A percentile compares a stretch with the other conserved stretches of the same genome.
Evolutionary conservation across 2,329 filamentous ascomycete genomes (phyloP).

Genomic region (Ascomycota sp.): DNA sequence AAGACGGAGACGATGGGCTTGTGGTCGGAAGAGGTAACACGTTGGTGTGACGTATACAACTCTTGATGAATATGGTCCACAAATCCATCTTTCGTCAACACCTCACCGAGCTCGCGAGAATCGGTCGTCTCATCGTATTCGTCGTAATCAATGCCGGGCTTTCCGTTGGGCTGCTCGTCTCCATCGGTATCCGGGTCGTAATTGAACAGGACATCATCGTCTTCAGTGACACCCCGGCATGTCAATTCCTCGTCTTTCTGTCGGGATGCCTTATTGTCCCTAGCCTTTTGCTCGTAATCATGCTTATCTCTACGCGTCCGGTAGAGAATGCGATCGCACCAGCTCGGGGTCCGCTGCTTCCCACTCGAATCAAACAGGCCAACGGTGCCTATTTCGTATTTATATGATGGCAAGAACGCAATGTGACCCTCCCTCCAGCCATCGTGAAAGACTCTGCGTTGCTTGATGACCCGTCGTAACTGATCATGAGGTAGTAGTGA

Average conservation of each 20-base stretch:
- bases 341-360: conserved; percentile 77
- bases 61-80: conserved; percentile 31
- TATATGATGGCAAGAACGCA: conserved; percentile 81
- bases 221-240: conserved; percentile 50
- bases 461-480: conserved; percentile 47
- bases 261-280: conserved; percentile 42
- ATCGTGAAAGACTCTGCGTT: conserved; percentile 65
- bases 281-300: conserved; percentile 37
- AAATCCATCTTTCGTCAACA: conserved; percentile 34
- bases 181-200: conserved; percentile 66
- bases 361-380: conserved; percentile 87
- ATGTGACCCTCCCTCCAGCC: conserved; percentile 83
- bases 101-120: conserved; percentile 19
- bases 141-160: conserved; percentile 30
- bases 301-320: conserved; percentile 51
- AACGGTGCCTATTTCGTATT: conserved; percentile 88
- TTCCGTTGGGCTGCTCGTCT: conserved; percentile 16
- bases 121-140: conserved; percentile 29
- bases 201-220: conserved; percentile 74
- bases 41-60: conserved; percentile 69
- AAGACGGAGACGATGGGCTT: conserved; percentile 78
- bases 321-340: conserved; percentile 88
- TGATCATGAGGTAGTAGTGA: conserved; percentile 83
- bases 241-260: conserved; percentile 72
- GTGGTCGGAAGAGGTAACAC: conserved; percentile 80